Evolutionary conservation across 805 yeast species (phyloP).

Genomic region (Kluyveromyces aestuarii): DNA sequence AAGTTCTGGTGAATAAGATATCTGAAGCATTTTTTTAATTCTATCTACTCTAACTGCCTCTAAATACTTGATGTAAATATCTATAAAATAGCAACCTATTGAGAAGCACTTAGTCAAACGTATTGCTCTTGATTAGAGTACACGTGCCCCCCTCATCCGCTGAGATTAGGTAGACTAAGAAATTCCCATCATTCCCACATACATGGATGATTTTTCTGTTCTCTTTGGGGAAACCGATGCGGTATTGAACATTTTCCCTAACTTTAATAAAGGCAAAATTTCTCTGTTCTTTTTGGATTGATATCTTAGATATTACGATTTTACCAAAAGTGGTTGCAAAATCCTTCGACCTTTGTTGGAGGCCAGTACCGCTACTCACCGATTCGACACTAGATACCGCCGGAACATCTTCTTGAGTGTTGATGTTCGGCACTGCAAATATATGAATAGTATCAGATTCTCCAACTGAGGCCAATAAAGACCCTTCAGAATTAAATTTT

Average conservation of each 20-base stretch:
- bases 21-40: not conserved
- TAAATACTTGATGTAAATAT: not conserved
- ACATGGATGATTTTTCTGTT: constrained; percentile 21
- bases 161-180: constrained; percentile 22
- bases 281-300: constrained; percentile 23
- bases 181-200: constrained; percentile 23
- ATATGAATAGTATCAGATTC: constrained; percentile 87
- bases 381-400: constrained; percentile 1
- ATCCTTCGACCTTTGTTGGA: constrained; percentile 10
- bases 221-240: constrained; percentile 27
- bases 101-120: constrained; percentile 5
- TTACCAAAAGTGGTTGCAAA: constrained; percentile 19
- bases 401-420: not conserved
- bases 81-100: not conserved
- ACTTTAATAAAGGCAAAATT: constrained; percentile 24
- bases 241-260: constrained; percentile 11
- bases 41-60: not conserved
- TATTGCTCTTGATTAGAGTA: constrained; percentile 20
- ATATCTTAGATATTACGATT: constrained; percentile 20
- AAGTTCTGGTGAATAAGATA: not conserved
- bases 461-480: constrained; percentile 69
- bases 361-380: not conserved
- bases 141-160: constrained; percentile 19
- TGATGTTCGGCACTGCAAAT: constrained; percentile 52
- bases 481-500: constrained; percentile 52